Base-by-base conservation (phyloP, 2,329 filamentous ascomycete genomes). In the Bipolaris victoriae region DNA sequence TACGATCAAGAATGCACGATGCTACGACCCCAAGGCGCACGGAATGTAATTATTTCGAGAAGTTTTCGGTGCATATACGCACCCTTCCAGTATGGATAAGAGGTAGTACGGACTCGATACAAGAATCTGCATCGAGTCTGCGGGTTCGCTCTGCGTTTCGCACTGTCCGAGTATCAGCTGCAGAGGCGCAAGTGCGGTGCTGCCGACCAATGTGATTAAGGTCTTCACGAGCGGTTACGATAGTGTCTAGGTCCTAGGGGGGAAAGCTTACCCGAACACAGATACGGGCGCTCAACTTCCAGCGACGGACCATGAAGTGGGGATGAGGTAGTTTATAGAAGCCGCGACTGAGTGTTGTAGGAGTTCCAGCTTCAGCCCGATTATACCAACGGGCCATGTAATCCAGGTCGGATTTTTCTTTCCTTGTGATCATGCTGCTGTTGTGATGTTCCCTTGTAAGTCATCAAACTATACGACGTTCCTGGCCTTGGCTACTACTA, bases 371-470 rank as follows among this genome's bases (percentile, higher is more conserved):
- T 72, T 61, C 11, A 70, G 31, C 5, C 64, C 62, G 13, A 66
- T 31, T 26, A 44, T 52, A 11, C 49, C 36, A 7, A 60, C 63
- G 31, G 71, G 67, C 69, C 70, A 71, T 45, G 58, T 50, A 37
- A 74, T 65, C 52, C 64, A 69, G 10, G 58, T 31, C 61, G 64
- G 66, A 35, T 68, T 66, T 2, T 2, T 65, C 52, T 41, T 65
- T 55, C 5, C 66, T 66, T 47, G 70, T 54, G 1, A 69, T 58
- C 24, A 70, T 33, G 71, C 70, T 24, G 69, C 65, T 24, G 66
- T 58, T 11, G 58, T 44, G 15, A 70, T 60, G 37, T 64, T 67
- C 3, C 37, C 41, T 24, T 62, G 62, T 15, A 66, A 54, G 5
- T 58, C 55, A 7, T 70, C 58, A 15, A 72, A 40, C 67, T 67